Base-by-base conservation (phyloP, 1,139 yeast genomes). In the Kodamaea anthophila region DNA sequence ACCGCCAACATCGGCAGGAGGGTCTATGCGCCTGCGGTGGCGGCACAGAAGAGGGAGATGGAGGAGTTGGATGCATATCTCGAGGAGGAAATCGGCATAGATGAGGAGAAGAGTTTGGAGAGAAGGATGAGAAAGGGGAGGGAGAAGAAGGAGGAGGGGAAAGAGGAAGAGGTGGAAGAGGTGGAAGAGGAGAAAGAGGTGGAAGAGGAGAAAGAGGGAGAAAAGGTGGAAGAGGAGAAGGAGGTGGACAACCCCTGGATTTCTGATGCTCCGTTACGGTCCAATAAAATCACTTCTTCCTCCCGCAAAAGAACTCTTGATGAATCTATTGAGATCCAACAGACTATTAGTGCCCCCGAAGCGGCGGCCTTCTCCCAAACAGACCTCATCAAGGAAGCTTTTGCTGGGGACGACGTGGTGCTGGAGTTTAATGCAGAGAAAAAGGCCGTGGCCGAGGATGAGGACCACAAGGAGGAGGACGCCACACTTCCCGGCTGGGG, bases 401-500 rank as follows among this genome's bases (percentile, higher is more conserved):
- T 91, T 66, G 97, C 96, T 3, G 97, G 97, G 14, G 99, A 91
- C 56, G 93, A 91, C 49, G 81, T 77, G n/a, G 81, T 80, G 13
- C 70, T 71, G 12, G 94, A 87, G 42, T 87, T 87, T 50, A 73
- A 71, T 37, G 76, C 69, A 13, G 94, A 84, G 43, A 91, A 91
- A 60, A 64, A 65, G 35, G 67, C 73, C 41, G 72, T 72, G n/a
- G 65, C 71, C 5, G 70, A 62, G 30, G 91, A 82, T 28, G 97
- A 91, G 55, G 97, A 77, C 37, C 96, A 91, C 53, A 71, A 85
- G 51, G 87, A 80, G 45, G 80, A 81, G 38, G 96, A 88, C 51
- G 59, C 80, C 31, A 81, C 95, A 1, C 58, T 88, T 30, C 97
- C 97, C 3, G 98, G 98, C 2, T 91, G 98, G 97, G 91, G 91